Base-by-base conservation (phyloP, 2,329 filamentous ascomycete genomes). In the Xenoacremonium recifei region DNA sequence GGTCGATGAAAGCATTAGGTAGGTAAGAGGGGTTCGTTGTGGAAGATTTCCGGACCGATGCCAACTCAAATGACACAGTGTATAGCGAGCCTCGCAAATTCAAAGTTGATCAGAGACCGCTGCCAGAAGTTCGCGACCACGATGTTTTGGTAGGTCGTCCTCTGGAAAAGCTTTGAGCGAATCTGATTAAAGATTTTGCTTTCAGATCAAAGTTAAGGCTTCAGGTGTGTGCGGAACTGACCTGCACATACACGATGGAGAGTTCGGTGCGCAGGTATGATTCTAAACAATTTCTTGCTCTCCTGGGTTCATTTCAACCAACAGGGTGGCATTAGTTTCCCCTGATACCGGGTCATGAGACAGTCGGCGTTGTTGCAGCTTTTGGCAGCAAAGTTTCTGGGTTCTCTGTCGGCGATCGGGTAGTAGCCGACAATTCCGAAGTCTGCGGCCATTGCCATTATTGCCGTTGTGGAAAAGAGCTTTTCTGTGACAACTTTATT, bases 391-490 rank as follows among this genome's bases (percentile, higher is more conserved):
- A 79, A 51, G 80, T 85, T 48, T 78, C 75, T 52, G 74, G 70
- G 32, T 80, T 86, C 64, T 57, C 72, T 37, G 57, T 85, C 40
- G 81, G 82, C 40, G 80, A 85, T 55, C 77, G 80, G 34, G 82
- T 87, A 21, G 79, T 77, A 43, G 80, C 77, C 27, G 79, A 82
- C 55, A 82, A 82, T 61, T 77, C 78, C 13, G 78, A 87, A 61
- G 76, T 86, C 33, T 88, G 84, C 64, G 78, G 78, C 36, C 77
- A 83, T 63, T 88, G 84, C 68, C 86, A 85, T 73, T 86, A 87
- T 70, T 88, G 84, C 69, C 78, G 80, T 49, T 77, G 82, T 42
- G 82, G 84, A 39, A 75, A 87, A 59, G 72, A 79, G 20, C 67
- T 87, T 34, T 76, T 87, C 42, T 89, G 84, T 62, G 82, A 86